Conservation (phyloP, 2,329 filamentous ascomycete species). For the Hypoxylon sp. region DNA sequence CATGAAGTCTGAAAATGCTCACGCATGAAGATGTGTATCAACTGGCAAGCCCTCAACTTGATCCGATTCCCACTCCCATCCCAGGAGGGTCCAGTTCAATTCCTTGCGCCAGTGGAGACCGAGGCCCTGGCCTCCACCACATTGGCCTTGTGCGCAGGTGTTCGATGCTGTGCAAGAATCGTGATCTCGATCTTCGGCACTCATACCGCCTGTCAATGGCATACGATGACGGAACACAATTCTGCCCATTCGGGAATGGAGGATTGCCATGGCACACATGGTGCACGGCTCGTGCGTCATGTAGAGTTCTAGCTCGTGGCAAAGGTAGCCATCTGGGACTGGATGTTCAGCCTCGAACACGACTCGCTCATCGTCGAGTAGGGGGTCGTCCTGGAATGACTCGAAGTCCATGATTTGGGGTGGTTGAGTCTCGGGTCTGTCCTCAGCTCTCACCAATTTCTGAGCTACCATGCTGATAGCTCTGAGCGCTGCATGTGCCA, state of each 20-base stretch:
- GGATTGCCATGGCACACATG: slow-evolving; percentile 96
- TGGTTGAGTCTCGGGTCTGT: slow-evolving; percentile 55
- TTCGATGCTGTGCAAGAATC: slow-evolving; percentile 53
- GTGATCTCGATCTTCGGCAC: slow-evolving; percentile 77
- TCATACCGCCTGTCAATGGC: slow-evolving; percentile 84
- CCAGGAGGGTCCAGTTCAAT: slow-evolving; percentile 87
- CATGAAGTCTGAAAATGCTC: slow-evolving; percentile 58
- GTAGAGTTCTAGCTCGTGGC: slow-evolving; percentile 93
- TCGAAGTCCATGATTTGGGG: slow-evolving; percentile 67
- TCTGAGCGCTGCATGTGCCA: slow-evolving; percentile 83
- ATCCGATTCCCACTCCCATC: slow-evolving; percentile 79
- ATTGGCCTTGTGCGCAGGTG: slow-evolving; percentile 54
- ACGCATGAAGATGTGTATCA: slow-evolving; percentile 66
- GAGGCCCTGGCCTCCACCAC: slow-evolving; percentile 71
- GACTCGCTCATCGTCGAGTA: slow-evolving; percentile 75
- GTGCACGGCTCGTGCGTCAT: slow-evolving; percentile 96
- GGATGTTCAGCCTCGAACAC: slow-evolving; percentile 76
- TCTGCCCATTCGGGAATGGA: slow-evolving; percentile 92
- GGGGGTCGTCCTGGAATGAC: slow-evolving; percentile 77
- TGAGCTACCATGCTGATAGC: slow-evolving; percentile 87
- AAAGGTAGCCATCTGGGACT: slow-evolving; percentile 87
- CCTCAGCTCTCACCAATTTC: slow-evolving; percentile 71
- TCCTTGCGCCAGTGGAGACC: slow-evolving; percentile 81
- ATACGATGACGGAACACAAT: slow-evolving; percentile 86
- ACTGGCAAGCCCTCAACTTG: slow-evolving; percentile 58